Evolutionary conservation across 2,329 filamentous ascomycete species (phyloP), one percentile per base, ranked within the genome.

Genomic region (Geosmithia putterillii): DNA sequence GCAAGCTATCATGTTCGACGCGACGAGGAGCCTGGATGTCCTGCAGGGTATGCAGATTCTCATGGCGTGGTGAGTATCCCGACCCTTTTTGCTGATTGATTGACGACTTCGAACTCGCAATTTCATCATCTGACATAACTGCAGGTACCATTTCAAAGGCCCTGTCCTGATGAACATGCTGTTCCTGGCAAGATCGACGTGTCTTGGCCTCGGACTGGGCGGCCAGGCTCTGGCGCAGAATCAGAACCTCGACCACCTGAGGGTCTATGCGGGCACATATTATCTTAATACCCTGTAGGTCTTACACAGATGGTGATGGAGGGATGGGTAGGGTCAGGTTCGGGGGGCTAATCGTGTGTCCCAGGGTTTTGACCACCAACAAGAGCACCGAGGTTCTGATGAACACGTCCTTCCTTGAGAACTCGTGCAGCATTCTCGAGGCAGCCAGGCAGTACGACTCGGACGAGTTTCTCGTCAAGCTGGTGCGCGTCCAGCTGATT

Each of bases 111-210:
- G n/a, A n/a, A n/a, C n/a, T n/a, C n/a, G n/a, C n/a, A n/a, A n/a
- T n/a, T n/a, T n/a, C n/a, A n/a, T n/a, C n/a, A n/a, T n/a, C n/a
- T 28, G 21, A 22, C 38, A 22, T 25, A 10, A 21, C 15, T 19
- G 9, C 15, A 69, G 66, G 65, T 69, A 63, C 44, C 65, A 71
- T 32, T 54, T 73, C 40, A 70, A 67, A 50, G 70, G 66, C 48
- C 66, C 68, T 40, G 68, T 73, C 51, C 55, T 72, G 34, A 70
- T 64, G 1, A 73, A 72, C 42, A 45, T 73, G 4, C 54, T 73
- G 2, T 73, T 69, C 47, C 56, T 74, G 41, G 61, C 66, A 5
- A 56, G 70, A 34, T 69, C 67, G 6, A 62, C 72, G 50, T 67
- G 65, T 42, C 54, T 66, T 3, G 65, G 60, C 34, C 52, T 72